phyloP scores from a whole-genome alignment of 441 rosid species.

The Mallotus japonicus region DNA sequence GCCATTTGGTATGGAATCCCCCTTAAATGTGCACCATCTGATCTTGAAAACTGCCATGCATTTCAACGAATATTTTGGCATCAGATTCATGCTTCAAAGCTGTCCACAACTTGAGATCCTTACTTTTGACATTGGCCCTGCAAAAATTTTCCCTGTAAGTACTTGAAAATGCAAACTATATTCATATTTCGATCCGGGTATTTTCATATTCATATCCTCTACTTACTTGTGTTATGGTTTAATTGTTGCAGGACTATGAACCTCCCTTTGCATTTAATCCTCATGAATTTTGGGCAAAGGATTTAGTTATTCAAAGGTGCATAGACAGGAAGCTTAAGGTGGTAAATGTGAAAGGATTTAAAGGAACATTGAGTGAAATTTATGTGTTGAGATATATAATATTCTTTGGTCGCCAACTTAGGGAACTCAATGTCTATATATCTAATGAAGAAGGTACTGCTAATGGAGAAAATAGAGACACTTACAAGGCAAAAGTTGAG shows the following conservation, averaged over 20 bases:
- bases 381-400: constrained; percentile 26
- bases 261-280: constrained; percentile 19
- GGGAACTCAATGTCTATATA: constrained; percentile 24
- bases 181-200: too few relatives aligned
- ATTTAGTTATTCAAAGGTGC: constrained; percentile 2
- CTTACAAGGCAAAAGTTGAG: background rate
- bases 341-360: constrained; percentile 38
- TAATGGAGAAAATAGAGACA: constrained; percentile 1
- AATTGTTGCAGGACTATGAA: constrained; percentile 22
- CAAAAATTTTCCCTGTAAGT: constrained; percentile 24
- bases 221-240: too few relatives aligned
- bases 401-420: constrained; percentile 14
- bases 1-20: constrained; percentile 17
- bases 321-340: constrained; percentile 15
- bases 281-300: background rate
- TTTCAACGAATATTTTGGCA: constrained; percentile 35
- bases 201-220: too few relatives aligned
- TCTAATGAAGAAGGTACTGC: constrained; percentile 6
- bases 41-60: constrained; percentile 40
- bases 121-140: constrained; percentile 31
- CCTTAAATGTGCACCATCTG: constrained; percentile 32
- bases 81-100: constrained; percentile 39
- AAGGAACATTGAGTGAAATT: constrained; percentile 13
- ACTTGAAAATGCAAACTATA: background rate
- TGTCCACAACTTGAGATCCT: constrained; percentile 36